phyloP scores from a whole-genome alignment of 345 rosid species.

The Arabidopsis thaliana region TAIR10.1 NC_003075.7:11728501-11729000 shows the following conservation, averaged over 20 bases:
- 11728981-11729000: neutral
- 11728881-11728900: slow-evolving; percentile 88
- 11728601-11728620: slow-evolving; percentile 58
- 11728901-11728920: slow-evolving; percentile 87
- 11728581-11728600: neutral
- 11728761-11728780: slow-evolving; percentile 32
- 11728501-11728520: slow-evolving; percentile 24
- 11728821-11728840: neutral
- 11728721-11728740: slow-evolving; percentile 81
- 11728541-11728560: slow-evolving; percentile 11
- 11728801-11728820: neutral
- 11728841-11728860: neutral
- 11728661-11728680: slow-evolving; percentile 66
- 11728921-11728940: slow-evolving; percentile 92
- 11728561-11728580: slow-evolving; percentile 7
- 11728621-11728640: slow-evolving; percentile 58
- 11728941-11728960: slow-evolving; percentile 89
- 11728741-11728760: slow-evolving; percentile 81
- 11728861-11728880: slow-evolving; percentile 5
- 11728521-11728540: slow-evolving; percentile 25
- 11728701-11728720: slow-evolving; percentile 86
- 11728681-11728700: slow-evolving; percentile 75
- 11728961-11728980: slow-evolving; percentile 28
- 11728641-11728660: slow-evolving; percentile 62
- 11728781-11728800: neutral